Conservation (phyloP, 768 basidiomycete species). For the Neoboletus brunneissimus region DNA sequence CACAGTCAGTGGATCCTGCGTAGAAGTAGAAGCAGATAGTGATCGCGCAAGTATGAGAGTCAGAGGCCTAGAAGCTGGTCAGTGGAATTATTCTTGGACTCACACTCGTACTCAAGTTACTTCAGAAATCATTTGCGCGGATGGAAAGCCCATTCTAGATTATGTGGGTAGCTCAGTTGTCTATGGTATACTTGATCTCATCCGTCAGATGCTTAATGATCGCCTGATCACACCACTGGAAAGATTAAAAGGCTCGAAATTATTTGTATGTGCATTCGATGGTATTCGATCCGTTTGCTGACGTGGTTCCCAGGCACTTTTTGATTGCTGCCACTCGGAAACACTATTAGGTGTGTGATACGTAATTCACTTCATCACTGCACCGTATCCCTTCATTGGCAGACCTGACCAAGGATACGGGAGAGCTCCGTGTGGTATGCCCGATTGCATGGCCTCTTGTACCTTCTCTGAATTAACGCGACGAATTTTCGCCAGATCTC, state of each 20-base stretch:
- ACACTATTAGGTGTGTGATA: conserved; percentile 20
- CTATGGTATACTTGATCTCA: not conserved
- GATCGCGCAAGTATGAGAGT: conserved; percentile 39
- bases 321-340: conserved; percentile 33
- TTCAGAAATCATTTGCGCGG: conserved; percentile 21
- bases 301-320: conserved; percentile 22
- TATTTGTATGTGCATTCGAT: conserved; percentile 16
- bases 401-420: conserved; percentile 15
- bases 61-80: conserved; percentile 50
- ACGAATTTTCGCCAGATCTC: conserved; percentile 17
- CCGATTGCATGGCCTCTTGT: not conserved
- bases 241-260: conserved; percentile 13
- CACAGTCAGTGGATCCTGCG: conserved; percentile 22
- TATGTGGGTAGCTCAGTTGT: conserved; percentile 11
- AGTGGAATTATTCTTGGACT: not conserved
- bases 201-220: conserved; percentile 19
- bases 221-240: conserved; percentile 19
- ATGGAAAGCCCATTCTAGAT: conserved; percentile 22
- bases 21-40: conserved; percentile 17
- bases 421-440: conserved; percentile 20
- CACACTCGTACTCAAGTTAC: not conserved
- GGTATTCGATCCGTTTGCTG: not conserved
- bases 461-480: not conserved
- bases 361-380: not conserved
- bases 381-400: no score